Evolutionary conservation across 2,329 filamentous ascomycete species (phyloP), one percentile per base, ranked within the genome.

Genomic region (Neurospora crassa): DNA sequence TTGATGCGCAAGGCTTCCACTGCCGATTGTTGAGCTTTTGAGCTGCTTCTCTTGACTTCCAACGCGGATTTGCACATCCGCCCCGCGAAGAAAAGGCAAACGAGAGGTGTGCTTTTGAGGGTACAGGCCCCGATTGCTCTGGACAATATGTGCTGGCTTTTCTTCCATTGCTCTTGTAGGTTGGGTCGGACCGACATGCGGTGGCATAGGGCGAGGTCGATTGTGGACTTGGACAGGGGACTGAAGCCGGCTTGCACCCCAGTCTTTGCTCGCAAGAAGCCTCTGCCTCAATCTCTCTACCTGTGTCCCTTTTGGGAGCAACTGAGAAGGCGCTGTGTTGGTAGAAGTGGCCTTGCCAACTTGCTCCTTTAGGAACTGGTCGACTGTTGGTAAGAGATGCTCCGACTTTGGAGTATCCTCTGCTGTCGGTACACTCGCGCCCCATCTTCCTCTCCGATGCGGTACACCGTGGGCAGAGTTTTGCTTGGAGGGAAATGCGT

Each of bases 1-100:
- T 37, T 1, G 14, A 34, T 63, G 16, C 29, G 14, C 29, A n/a
- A 63, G 34, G 29, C 69, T 72, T 42, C 69, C 45, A 3, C 47
- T 70, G 42, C 20, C 40, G 40, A 67, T 63, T 68, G 67, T 74
- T 14, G 75, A 76, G 20, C 71, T 74, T n/a, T 74, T 75, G 4
- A 76, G 72, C 6, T 71, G 72, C 67, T 78, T 79, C 68, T 79
- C 78, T 70, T 79, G 78, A 53, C 78, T 80, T 10, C 81, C 81
- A 67, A 83, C 78, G 40, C 76, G 78, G 37, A 83, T 77, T 59
- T 69, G 79, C 29, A 82, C 73, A 59, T 77, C 70, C 11, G 72
- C 68, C 16, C 68, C 59, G 37, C 63, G 37, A 11, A 74, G 70
- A 3, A 59, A 6, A 18, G 47, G 12, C 29, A n/a, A 10, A 18